Evolutionary conservation across 768 basidiomycete genomes (phyloP).

Genomic region (Xerocomellus amylosporus): DNA sequence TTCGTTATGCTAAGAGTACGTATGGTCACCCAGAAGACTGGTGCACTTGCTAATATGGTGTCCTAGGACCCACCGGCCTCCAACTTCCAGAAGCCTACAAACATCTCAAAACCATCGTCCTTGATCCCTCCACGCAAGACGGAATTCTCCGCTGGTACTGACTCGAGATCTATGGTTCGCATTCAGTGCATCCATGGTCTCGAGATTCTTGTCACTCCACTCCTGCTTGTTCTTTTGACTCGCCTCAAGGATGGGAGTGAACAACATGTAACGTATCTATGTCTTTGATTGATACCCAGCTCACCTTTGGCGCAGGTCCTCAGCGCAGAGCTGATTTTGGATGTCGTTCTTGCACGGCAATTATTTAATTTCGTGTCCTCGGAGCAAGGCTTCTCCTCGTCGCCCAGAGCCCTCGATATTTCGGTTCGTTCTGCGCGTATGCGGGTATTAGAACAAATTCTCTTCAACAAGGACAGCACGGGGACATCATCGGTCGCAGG

Average conservation of each 20-base stretch:
- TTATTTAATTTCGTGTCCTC: constrained; percentile 33
- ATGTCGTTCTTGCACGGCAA: constrained; percentile 41
- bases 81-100: constrained; percentile 7
- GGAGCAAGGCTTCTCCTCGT: constrained; percentile 9
- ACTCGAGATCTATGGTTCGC: constrained; percentile 30
- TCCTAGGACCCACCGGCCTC: constrained; percentile 12
- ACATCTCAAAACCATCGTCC: not conserved
- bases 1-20: constrained; percentile 47
- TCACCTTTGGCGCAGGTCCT: constrained; percentile 29
- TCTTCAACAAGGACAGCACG: constrained; percentile 4
- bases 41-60: not conserved
- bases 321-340: constrained; percentile 40
- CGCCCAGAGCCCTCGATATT: constrained; percentile 40
- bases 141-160: not conserved
- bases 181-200: constrained; percentile 39
- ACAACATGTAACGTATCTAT: constrained; percentile 39
- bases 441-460: constrained; percentile 48
- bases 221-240: constrained; percentile 44
- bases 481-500: not conserved
- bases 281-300: not conserved
- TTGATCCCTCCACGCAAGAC: constrained; percentile 1
- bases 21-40: not conserved
- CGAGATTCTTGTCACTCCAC: constrained; percentile 52
- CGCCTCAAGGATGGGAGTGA: constrained; percentile 48
- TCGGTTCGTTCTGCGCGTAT: constrained; percentile 39